Base-by-base conservation (phyloP, 2,329 filamentous ascomycete genomes). In the Acephala macrosclerotiorum region DNA sequence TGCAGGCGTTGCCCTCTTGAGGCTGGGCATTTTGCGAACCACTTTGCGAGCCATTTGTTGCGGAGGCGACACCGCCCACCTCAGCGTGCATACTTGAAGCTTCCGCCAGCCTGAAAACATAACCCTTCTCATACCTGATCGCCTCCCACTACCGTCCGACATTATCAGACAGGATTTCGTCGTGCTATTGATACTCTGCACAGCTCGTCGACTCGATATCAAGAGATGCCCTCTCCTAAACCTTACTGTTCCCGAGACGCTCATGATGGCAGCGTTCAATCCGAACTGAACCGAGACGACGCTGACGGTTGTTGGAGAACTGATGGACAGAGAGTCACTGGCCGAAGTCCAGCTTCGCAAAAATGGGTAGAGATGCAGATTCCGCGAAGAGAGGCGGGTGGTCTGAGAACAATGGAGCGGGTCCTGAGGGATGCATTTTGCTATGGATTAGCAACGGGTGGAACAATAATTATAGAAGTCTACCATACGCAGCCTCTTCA, bases 1-100 rank as follows among this genome's bases (percentile, higher is more conserved):
- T 51, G 14, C 3, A 51, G 22, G 47, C 26, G 47, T 51, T 14
- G 36, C 11, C 47, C 47, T 18, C 16, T 11, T 51, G 47, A 51
- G 47, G 47, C 47, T 25, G 9, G 16, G 47, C 42, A n/a, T 51
- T 29, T 20, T 20, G 47, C 47, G 47, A 51, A 51, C 47, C 47
- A 51, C 47, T n/a, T 12, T 51, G 47, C 47, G 47, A 51, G 26
- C 47, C 47, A 29, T 29, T 12, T 3, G 22, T 29, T 29, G 47
- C 11, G 20, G 20, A 51, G 20, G 47, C 47, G 20, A 29, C 47
- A 26, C 25, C 47, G 20, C 20, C 47, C 47, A 51, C 47, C 47
- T 51, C 20, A 29, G 26, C 20, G 14, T 29, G 16, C 42, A 20
- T 45, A 45, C 42, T 45, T 45, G 42, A 45, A 45, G 42, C 42